Evolutionary conservation across 345 rosid genomes (phyloP).

Genomic region (Lepidium didymum): DNA sequence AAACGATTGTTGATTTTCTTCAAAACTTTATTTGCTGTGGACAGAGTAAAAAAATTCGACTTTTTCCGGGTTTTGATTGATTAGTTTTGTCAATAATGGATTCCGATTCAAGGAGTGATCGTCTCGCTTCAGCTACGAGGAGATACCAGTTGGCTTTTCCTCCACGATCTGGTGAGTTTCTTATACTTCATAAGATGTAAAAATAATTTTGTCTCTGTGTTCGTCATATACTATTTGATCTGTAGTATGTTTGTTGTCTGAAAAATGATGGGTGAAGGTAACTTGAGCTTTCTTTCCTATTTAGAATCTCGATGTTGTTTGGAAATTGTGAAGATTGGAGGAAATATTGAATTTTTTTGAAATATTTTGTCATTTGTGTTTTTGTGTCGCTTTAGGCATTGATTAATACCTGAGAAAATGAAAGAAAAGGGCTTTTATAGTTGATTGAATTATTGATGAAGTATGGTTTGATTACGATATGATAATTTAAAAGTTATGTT

Average conservation of each 20-base stretch:
- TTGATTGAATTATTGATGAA: not conserved
- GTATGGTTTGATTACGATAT: not conserved
- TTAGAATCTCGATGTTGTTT: not conserved
- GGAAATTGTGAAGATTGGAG: not conserved
- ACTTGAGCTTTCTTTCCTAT: not conserved
- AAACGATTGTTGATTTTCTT: not conserved
- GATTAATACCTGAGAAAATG: not conserved
- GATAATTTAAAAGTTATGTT: not conserved
- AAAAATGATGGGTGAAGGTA: not conserved
- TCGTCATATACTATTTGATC: not conserved
- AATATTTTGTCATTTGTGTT: not conserved
- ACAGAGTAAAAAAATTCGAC: not conserved
- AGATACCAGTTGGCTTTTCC: constrained; percentile 73
- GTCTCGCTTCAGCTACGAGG: constrained; percentile 68
- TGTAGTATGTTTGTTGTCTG: not conserved
- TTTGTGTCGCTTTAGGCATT: not conserved
- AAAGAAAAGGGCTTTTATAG: not conserved
- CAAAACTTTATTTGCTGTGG: not conserved
- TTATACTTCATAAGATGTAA: not conserved
- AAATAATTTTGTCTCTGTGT: not conserved
- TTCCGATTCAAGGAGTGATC: constrained; percentile 82
- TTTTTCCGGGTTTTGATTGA: not conserved
- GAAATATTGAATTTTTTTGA: not conserved
- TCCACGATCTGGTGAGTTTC: constrained; percentile 73
- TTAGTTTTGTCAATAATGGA: constrained; percentile 45